These are phyloP conservation scores for Lipomyces starkeyi DNA, from an alignment of 805 yeast genomes.

Conservation along the genomic window DNA sequence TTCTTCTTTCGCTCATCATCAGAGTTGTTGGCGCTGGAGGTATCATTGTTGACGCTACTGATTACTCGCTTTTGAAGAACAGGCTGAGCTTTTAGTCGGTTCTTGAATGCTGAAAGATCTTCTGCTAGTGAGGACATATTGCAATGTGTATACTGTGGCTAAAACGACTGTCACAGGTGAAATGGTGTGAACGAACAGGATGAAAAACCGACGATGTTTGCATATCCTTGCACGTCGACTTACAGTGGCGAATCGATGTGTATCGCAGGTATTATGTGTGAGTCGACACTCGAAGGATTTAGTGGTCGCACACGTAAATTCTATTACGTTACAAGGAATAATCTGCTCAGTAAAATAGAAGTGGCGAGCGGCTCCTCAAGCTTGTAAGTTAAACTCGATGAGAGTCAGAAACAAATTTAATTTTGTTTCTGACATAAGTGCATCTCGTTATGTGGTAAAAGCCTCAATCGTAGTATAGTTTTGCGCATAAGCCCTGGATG, in stretches of 20 bases:
- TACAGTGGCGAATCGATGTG: neutral
- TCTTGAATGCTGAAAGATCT: slow-evolving; percentile 69
- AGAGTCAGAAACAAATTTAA: too few relatives aligned
- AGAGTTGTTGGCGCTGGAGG: slow-evolving; percentile 19
- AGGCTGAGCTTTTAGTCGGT: slow-evolving; percentile 63
- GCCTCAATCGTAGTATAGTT: too few relatives aligned
- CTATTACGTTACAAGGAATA: too few relatives aligned
- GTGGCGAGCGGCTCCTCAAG: too few relatives aligned
- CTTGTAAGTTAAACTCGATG: too few relatives aligned
- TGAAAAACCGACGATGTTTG: neutral
- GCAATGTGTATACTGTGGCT: neutral
- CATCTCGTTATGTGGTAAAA: too few relatives aligned
- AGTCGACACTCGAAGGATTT: neutral
- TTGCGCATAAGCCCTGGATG: too few relatives aligned
- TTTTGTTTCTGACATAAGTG: too few relatives aligned
- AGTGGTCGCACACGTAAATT: neutral
- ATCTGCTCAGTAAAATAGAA: too few relatives aligned
- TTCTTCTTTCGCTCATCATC: slow-evolving; percentile 31
- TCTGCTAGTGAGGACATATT: slow-evolving; percentile 51
- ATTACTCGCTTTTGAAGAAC: slow-evolving; percentile 46
- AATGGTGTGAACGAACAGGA: too few relatives aligned
- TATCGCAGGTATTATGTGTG: neutral
- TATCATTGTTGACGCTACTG: slow-evolving; percentile 3
- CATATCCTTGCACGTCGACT: neutral
- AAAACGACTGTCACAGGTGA: too few relatives aligned